A percentile compares a stretch with the other conserved stretches of the same genome.
These are phyloP conservation scores for Tetrastigma voinierianum DNA, from an alignment of 164 flowering plant species.

Conservation along the genomic window DNA sequence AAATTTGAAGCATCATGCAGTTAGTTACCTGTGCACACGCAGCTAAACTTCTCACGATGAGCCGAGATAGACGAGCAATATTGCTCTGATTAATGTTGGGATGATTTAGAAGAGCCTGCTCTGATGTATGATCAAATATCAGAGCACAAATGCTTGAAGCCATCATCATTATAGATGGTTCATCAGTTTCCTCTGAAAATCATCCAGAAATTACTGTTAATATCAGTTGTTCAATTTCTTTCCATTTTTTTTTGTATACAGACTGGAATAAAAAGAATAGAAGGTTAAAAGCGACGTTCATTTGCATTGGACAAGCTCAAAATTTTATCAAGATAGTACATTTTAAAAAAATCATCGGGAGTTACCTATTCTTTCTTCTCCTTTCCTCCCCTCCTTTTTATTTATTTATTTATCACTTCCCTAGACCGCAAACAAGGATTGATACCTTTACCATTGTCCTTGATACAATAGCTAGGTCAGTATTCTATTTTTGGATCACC, in stretches of 20 bases:
- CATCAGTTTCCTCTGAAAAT: conserved; percentile 41
- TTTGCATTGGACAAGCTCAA: neutral
- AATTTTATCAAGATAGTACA: neutral
- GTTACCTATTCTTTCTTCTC: neutral
- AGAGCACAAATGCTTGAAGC: conserved; percentile 78
- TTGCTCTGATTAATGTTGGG: conserved; percentile 36
- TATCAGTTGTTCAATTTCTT: too few relatives aligned
- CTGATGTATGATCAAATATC: conserved; percentile 71
- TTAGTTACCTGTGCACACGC: conserved; percentile 47
- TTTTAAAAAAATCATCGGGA: neutral
- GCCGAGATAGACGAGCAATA: conserved; percentile 42
- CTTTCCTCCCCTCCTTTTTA: too few relatives aligned
- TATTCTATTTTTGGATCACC: too few relatives aligned
- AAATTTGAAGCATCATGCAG: neutral
- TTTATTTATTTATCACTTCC: too few relatives aligned
- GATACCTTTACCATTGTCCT: too few relatives aligned
- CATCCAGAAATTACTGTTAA: neutral
- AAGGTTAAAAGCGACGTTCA: neutral
- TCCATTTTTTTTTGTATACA: too few relatives aligned
- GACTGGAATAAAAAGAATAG: too few relatives aligned
- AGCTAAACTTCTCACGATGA: conserved; percentile 62
- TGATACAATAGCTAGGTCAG: too few relatives aligned
- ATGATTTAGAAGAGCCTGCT: conserved; percentile 56
- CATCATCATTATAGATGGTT: conserved; percentile 67
- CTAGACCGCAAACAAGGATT: too few relatives aligned